phyloP scores from a whole-genome alignment of 352 stramenopile genomes.

The Phytophthora chlamydospora region DNA sequence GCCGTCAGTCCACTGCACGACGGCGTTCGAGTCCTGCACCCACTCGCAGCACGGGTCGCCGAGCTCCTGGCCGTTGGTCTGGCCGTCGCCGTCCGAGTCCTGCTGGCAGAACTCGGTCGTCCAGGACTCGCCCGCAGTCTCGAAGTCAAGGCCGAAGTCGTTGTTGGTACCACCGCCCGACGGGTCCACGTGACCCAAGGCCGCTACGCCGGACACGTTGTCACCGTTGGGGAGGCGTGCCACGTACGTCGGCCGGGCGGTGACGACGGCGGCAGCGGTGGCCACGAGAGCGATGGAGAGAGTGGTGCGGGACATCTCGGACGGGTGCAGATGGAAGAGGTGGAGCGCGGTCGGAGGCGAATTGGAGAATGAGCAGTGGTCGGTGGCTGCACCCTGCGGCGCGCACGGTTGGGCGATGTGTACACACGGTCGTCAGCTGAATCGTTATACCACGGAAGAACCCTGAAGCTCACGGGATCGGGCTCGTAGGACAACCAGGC shows the following conservation, averaged over 20 bases:
- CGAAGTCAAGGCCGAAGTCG: slow-evolving; percentile 52
- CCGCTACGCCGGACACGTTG: slow-evolving; percentile 36
- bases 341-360: slow-evolving; percentile 4
- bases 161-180: slow-evolving; percentile 41
- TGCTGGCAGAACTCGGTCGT: slow-evolving; percentile 55
- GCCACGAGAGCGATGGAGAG: slow-evolving; percentile 25
- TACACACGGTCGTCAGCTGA: too few species aligned
- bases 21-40: slow-evolving; percentile 36
- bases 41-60: slow-evolving; percentile 85
- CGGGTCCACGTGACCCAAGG: slow-evolving; percentile 42
- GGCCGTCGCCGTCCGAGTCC: slow-evolving; percentile 81
- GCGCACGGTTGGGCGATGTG: too few species aligned
- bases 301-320: slow-evolving; percentile 17
- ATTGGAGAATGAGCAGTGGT: slow-evolving; percentile 15
- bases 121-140: slow-evolving; percentile 33
- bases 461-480: too few species aligned
- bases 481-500: too few species aligned
- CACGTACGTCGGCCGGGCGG: slow-evolving; percentile 32
- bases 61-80: slow-evolving; percentile 87
- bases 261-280: slow-evolving; percentile 20
- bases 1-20: slow-evolving; percentile 29
- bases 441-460: too few species aligned
- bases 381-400: too few species aligned
- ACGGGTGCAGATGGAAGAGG: neutral
- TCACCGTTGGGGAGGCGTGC: slow-evolving; percentile 39